These are phyloP conservation scores for Microbotryum silenes-acaulis DNA, from an alignment of 1,284 basidiomycete genomes.

Conservation along the genomic window DNA sequence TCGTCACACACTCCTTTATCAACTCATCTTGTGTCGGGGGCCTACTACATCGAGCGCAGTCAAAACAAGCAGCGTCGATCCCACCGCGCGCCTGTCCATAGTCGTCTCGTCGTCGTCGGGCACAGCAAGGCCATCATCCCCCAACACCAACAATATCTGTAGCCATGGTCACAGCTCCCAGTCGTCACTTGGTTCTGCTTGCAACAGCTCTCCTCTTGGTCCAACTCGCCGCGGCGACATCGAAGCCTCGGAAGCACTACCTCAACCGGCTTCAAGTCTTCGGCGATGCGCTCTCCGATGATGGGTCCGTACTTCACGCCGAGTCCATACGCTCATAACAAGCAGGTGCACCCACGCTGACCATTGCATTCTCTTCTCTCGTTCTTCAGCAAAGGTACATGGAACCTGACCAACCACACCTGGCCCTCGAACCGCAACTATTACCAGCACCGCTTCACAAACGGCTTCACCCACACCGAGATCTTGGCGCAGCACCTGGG, in stretches of 20 bases:
- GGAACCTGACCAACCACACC: background rate
- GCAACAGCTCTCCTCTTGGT: background rate
- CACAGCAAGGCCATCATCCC: too few relatives aligned
- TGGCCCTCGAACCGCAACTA: slow-evolving; percentile 15
- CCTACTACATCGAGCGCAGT: too few relatives aligned
- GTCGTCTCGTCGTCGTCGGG: too few relatives aligned
- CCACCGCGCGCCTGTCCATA: too few relatives aligned
- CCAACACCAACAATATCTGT: too few relatives aligned
- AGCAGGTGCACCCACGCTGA: background rate
- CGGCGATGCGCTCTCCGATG: slow-evolving; percentile 11
- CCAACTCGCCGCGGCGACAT: background rate
- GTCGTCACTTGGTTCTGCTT: background rate
- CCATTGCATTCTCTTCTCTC: background rate
- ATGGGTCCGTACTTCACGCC: background rate
- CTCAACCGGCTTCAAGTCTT: slow-evolving; percentile 7
- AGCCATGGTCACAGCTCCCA: background rate
- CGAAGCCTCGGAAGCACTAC: slow-evolving; percentile 3
- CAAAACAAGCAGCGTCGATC: too few relatives aligned
- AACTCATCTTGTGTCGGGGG: too few relatives aligned
- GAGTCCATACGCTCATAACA: background rate
- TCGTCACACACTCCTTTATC: too few relatives aligned
- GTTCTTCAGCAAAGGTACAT: slow-evolving; percentile 5
- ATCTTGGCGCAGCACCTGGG: slow-evolving; percentile 3
- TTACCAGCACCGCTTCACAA: slow-evolving; percentile 12
- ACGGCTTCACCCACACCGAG: background rate